Evolutionary conservation across 2,329 filamentous ascomycete species (phyloP).

Genomic region (Neonectria sp.): DNA sequence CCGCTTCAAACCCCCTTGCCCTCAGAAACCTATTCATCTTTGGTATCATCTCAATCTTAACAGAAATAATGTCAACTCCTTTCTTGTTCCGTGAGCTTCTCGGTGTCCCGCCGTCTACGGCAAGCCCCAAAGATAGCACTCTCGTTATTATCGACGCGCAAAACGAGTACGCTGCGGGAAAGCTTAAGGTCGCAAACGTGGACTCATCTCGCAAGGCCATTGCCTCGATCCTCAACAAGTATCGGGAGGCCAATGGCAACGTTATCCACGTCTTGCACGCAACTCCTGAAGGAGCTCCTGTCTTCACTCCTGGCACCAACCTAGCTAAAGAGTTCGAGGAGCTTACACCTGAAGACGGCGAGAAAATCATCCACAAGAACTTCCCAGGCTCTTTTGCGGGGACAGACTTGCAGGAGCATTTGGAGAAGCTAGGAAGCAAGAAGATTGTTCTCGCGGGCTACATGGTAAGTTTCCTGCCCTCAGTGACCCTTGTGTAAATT

Average conservation of each 20-base stretch:
- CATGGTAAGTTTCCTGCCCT: constrained; percentile 59
- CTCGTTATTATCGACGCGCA: constrained; percentile 80
- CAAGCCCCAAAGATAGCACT: constrained; percentile 70
- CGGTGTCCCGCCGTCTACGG: constrained; percentile 69
- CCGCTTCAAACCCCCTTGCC: neutral
- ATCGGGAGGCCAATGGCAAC: constrained; percentile 65
- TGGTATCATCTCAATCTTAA: neutral
- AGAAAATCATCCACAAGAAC: constrained; percentile 72
- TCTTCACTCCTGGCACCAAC: constrained; percentile 75
- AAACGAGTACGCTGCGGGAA: constrained; percentile 76
- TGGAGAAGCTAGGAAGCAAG: constrained; percentile 65
- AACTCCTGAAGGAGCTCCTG: constrained; percentile 71
- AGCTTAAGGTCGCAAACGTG: constrained; percentile 70
- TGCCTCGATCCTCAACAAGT: constrained; percentile 69
- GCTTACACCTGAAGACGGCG: constrained; percentile 66
- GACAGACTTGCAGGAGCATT: constrained; percentile 68
- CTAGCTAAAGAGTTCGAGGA: constrained; percentile 75
- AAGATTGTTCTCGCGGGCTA: constrained; percentile 75
- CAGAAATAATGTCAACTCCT: neutral
- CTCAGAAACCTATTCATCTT: neutral
- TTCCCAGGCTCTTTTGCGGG: constrained; percentile 73
- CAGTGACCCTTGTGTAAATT: neutral
- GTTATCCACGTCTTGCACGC: constrained; percentile 75
- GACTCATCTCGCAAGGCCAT: constrained; percentile 70
- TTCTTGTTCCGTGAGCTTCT: constrained; percentile 62